Conservation (phyloP, 371 early-diverging fungal species). For the Sporodiniella umbellata region DNA sequence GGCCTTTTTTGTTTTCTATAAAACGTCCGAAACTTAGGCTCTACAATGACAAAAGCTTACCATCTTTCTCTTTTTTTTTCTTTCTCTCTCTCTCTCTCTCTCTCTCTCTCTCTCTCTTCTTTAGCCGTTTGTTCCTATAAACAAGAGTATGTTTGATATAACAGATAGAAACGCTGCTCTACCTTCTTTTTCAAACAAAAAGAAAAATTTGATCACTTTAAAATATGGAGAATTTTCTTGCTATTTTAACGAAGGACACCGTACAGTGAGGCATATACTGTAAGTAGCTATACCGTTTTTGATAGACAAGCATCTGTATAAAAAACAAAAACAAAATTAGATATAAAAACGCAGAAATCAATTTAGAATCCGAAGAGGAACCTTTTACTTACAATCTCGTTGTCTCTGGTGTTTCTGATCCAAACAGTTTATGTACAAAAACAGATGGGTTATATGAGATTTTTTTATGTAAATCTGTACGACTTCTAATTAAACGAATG, state of each 20-base stretch:
- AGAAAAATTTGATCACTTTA: background rate
- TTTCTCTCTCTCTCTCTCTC: background rate
- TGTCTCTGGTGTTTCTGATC: background rate
- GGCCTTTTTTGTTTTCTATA: too few relatives aligned
- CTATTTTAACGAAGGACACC: background rate
- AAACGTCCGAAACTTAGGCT: too few relatives aligned
- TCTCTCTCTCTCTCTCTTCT: background rate
- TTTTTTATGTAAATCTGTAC: background rate
- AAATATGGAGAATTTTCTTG: background rate
- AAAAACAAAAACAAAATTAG: too few relatives aligned
- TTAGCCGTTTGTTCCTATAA: too few relatives aligned
- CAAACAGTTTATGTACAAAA: background rate
- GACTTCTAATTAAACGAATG: too few relatives aligned
- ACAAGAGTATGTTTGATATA: constrained; percentile 1
- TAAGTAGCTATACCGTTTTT: background rate
- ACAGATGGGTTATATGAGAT: background rate
- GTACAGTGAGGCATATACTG: background rate
- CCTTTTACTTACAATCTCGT: background rate
- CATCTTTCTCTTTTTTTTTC: background rate
- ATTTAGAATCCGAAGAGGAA: background rate
- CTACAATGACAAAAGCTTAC: too few relatives aligned
- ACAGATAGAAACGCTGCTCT: background rate
- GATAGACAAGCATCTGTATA: too few relatives aligned
- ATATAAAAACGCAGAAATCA: background rate
- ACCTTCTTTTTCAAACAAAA: background rate